Base-by-base conservation (phyloP, 2,329 filamentous ascomycete genomes). In the Fusarium buharicum region DNA sequence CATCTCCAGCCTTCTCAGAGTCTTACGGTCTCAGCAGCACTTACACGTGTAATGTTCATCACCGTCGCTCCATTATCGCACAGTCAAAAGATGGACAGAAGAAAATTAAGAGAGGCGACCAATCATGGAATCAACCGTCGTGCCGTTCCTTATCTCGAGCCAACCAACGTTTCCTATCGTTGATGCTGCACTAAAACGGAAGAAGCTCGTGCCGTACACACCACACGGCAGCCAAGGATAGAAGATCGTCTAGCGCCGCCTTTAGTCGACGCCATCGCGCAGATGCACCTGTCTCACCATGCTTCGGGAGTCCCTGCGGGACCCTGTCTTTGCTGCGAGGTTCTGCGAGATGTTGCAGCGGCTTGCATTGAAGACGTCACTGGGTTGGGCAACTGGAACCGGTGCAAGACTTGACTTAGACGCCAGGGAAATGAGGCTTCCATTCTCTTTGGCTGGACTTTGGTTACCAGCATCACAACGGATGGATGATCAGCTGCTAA, bases 41-140 rank as follows among this genome's bases (percentile, higher is more conserved):
- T 59, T 59, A 46, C 31, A 63, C 54, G 53, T 63, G 59, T 59
- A 50, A 39, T 54, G 28, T 43, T 46, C 54, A 59, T 59, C 37
- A 33, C 52, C 63, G 51, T 67, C 64, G 60, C 59, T 60, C 56
- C 60, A 69, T 63, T 71, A 71, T 70, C 62, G 62, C 56, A 68
- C 64, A 73, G 73, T 74, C 70, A 73, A 72, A 75, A 70, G 64
- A 71, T 75, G 69, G 76, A 78, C 76, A 78, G 69, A 76, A 78
- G 72, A 72, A 81, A 81, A 78, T 69, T 71, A 62, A 46, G 43
- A 38, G 54, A 44, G 38, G 18, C 48, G 57, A 61, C 78, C 78
- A 80, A 80, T 80, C 76, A 78, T 17, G 8, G 14, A 8, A 39
- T 34, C 14, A 24, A n/a, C 54, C 48, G 50, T 56, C 55, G 55